These are phyloP conservation scores for Fusarium sp. DNA, from an alignment of 2,329 filamentous ascomycete species.

Conservation along the genomic window DNA sequence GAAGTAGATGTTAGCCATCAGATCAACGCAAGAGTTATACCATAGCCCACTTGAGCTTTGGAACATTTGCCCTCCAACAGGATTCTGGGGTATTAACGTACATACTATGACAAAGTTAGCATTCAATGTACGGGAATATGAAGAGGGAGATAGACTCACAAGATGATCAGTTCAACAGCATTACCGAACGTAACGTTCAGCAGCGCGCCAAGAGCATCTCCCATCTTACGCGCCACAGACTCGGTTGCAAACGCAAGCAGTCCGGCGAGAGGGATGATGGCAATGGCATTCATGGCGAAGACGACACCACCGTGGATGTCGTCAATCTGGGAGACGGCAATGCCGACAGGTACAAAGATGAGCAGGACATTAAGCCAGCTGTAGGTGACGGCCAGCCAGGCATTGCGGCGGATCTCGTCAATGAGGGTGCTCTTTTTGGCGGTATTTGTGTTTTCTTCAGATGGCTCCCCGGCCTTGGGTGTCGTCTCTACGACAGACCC, in stretches of 20 bases:
- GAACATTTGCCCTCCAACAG: not conserved
- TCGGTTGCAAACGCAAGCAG: conserved; percentile 77
- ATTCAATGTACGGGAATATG: not conserved
- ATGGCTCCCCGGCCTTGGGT: conserved; percentile 28
- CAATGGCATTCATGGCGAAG: conserved; percentile 77
- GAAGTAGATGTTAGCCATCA: conserved; percentile 24
- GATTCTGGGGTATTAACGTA: conserved; percentile 51
- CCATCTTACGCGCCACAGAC: conserved; percentile 74
- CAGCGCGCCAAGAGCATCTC: conserved; percentile 74
- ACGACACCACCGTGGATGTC: conserved; percentile 66
- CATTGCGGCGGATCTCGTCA: conserved; percentile 59
- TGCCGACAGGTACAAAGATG: conserved; percentile 80
- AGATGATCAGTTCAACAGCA: conserved; percentile 81
- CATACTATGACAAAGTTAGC: conserved; percentile 54
- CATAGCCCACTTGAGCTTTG: not conserved
- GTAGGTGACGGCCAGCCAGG: conserved; percentile 68
- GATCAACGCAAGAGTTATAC: not conserved
- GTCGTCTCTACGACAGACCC: conserved; percentile 61
- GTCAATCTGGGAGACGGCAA: conserved; percentile 65
- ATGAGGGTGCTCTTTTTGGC: conserved; percentile 53
- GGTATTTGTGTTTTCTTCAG: conserved; percentile 43
- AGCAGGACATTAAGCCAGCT: conserved; percentile 81
- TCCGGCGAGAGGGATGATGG: conserved; percentile 77
- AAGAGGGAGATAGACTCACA: conserved; percentile 52
- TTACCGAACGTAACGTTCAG: conserved; percentile 82